Evolutionary conservation across 345 rosid genomes (phyloP).

Genomic region (Anastatica hierochuntica): DNA sequence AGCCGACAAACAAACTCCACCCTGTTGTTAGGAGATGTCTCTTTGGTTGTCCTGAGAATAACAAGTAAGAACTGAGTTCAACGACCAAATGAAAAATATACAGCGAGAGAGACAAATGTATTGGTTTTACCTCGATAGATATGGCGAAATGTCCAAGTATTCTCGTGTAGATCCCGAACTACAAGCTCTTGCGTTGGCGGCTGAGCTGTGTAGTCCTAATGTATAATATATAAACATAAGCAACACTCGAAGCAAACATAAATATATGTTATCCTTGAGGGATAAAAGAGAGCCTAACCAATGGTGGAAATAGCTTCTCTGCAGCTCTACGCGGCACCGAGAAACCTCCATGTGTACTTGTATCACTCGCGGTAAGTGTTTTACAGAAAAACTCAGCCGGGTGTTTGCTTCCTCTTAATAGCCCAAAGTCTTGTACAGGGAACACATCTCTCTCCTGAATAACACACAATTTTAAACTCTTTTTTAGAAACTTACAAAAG

Average conservation of each 20-base stretch:
- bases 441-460: conserved; percentile 81
- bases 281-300: conserved; percentile 40
- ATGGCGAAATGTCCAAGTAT: conserved; percentile 95
- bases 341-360: conserved; percentile 99
- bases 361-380: conserved; percentile 91
- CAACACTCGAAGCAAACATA: not conserved
- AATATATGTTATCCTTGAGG: not conserved
- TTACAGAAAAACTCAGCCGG: conserved; percentile 95
- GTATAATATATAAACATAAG: not conserved
- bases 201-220: conserved; percentile 83
- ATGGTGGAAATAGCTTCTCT: conserved; percentile 88
- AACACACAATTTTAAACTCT: not conserved
- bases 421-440: conserved; percentile 80
- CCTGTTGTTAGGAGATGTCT: conserved; percentile 96
- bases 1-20: conserved; percentile 95
- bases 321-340: conserved; percentile 99
- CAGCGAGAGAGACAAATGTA: not conserved
- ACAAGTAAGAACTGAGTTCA: conserved; percentile 1
- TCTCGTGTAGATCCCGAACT: conserved; percentile 84
- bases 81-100: not conserved
- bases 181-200: conserved; percentile 97
- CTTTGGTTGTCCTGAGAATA: conserved; percentile 85
- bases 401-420: conserved; percentile 63
- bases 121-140: conserved; percentile 58
- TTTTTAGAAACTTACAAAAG: not conserved